Percentiles rank a stretch among this genome's conserved stretches.
phyloP scores from a whole-genome alignment of 108 stramenopile species.

The Cyclotella distinguenda region DNA sequence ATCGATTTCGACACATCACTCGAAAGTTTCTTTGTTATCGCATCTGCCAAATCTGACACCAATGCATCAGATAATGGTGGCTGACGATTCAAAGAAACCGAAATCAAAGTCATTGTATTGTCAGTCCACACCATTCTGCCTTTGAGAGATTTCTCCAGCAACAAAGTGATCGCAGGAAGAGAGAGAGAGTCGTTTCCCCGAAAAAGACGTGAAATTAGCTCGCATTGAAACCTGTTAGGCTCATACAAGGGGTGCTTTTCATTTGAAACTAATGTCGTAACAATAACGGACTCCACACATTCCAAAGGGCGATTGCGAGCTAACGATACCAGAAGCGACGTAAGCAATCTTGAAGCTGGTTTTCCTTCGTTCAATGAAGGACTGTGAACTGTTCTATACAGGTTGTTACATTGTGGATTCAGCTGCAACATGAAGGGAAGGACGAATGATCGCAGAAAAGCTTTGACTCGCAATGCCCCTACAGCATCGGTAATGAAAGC shows the following conservation, averaged over 20 bases:
- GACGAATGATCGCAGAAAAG: constrained; percentile 34
- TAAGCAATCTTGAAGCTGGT: constrained; percentile 28
- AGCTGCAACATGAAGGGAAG: constrained; percentile 31
- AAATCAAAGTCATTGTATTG: constrained; percentile 30
- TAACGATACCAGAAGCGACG: constrained; percentile 17
- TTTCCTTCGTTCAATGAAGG: constrained; percentile 9
- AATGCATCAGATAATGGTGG: constrained; percentile 14
- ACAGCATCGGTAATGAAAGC: constrained; percentile 31
- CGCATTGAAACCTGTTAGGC: constrained; percentile 41
- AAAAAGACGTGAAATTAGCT: constrained; percentile 29
- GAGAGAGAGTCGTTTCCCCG: constrained; percentile 31
- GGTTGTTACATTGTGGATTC: constrained; percentile 31
- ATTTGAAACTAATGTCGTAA: constrained; percentile 6
- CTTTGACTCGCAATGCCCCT: constrained; percentile 35
- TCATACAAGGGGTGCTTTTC: constrained; percentile 1
- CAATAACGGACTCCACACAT: constrained; percentile 28
- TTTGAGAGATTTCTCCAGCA: constrained; percentile 6
- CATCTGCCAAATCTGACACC: constrained; percentile 20
- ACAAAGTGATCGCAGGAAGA: constrained; percentile 21
- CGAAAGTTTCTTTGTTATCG: constrained; percentile 4
- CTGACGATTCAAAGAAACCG: constrained; percentile 34
- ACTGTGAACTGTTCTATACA: no score
- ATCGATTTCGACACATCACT: constrained; percentile 6
- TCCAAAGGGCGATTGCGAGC: constrained; percentile 37
- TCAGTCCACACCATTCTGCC: constrained; percentile 38